A percentile compares a stretch with the other conserved stretches of the same genome.
phyloP scores from a whole-genome alignment of 177 flowering plant genomes.

The Vitis hybrid region DNA sequence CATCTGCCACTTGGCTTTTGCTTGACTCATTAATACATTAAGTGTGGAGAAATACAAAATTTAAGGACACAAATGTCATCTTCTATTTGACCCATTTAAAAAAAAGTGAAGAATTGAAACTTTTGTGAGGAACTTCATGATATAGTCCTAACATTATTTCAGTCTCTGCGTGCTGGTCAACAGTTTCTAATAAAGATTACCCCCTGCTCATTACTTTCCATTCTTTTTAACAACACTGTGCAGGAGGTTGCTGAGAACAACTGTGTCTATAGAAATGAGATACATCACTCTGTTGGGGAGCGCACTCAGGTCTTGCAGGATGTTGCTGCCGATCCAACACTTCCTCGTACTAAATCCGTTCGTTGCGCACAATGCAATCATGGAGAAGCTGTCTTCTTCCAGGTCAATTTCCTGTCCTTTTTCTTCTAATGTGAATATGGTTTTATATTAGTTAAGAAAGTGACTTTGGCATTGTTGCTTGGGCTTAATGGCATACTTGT shows the following conservation, averaged over 20 bases:
- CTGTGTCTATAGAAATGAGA: slow-evolving; percentile 91
- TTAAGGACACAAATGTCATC: not conserved
- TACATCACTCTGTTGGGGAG: slow-evolving; percentile 81
- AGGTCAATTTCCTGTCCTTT: slow-evolving; percentile 43
- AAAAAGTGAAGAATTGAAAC: not conserved
- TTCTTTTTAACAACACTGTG: slow-evolving; percentile 6
- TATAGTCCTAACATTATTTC: not conserved
- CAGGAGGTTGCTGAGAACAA: slow-evolving; percentile 92
- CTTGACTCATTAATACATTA: not conserved
- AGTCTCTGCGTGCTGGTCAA: not conserved
- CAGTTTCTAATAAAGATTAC: not conserved
- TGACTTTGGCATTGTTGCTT: not conserved
- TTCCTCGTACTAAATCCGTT: slow-evolving; percentile 89
- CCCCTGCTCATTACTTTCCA: not conserved
- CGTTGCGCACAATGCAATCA: slow-evolving; percentile 75
- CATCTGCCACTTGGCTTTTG: not conserved
- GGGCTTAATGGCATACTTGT: not conserved
- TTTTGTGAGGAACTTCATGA: not conserved
- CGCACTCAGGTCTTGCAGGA: slow-evolving; percentile 80
- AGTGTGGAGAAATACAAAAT: not conserved
- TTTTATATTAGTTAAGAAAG: not conserved
- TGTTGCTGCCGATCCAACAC: slow-evolving; percentile 95
- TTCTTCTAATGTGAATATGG: not conserved
- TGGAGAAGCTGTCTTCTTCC: slow-evolving; percentile 96
- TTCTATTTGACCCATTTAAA: not conserved